Conservation (phyloP, 139 green algal genomes). For the Trebouxia sp. region DNA sequence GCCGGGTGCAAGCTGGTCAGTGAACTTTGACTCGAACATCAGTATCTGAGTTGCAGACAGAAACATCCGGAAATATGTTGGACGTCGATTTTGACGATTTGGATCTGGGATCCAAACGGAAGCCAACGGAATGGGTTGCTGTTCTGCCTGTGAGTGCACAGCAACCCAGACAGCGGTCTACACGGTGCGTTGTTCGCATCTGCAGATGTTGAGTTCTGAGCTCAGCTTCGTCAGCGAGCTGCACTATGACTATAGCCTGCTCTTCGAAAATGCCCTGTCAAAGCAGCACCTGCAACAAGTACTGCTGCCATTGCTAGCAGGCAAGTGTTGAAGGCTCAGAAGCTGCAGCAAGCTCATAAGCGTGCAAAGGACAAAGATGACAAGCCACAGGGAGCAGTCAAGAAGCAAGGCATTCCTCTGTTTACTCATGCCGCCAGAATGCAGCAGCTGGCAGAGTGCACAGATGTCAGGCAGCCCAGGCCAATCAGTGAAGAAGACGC, state of each 20-base stretch:
- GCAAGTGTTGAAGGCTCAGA: constrained; percentile 28
- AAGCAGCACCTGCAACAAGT: too few relatives aligned
- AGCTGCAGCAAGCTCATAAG: constrained; percentile 18
- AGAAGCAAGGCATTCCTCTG: background rate
- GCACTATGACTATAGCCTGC: too few relatives aligned
- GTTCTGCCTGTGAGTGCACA: constrained; percentile 29
- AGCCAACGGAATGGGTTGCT: constrained; percentile 41
- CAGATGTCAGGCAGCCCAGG: background rate
- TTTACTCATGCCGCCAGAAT: background rate
- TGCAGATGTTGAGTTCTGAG: background rate
- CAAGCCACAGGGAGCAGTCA: constrained; percentile 6
- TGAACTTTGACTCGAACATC: background rate
- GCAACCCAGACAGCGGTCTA: constrained; percentile 19
- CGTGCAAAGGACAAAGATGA: background rate
- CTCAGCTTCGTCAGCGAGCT: too few relatives aligned
- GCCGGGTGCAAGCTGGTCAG: too few relatives aligned
- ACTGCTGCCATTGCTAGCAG: background rate
- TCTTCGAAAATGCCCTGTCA: too few relatives aligned
- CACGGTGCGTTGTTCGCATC: background rate
- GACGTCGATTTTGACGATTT: constrained; percentile 43
- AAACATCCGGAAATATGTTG: constrained; percentile 40
- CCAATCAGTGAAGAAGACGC: constrained; percentile 14
- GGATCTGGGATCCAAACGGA: constrained; percentile 41
- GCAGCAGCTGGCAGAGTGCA: constrained; percentile 10
- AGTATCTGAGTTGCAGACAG: background rate